phyloP scores from a whole-genome alignment of 116 monocot species.

The Trichopus zeylanicus region DNA sequence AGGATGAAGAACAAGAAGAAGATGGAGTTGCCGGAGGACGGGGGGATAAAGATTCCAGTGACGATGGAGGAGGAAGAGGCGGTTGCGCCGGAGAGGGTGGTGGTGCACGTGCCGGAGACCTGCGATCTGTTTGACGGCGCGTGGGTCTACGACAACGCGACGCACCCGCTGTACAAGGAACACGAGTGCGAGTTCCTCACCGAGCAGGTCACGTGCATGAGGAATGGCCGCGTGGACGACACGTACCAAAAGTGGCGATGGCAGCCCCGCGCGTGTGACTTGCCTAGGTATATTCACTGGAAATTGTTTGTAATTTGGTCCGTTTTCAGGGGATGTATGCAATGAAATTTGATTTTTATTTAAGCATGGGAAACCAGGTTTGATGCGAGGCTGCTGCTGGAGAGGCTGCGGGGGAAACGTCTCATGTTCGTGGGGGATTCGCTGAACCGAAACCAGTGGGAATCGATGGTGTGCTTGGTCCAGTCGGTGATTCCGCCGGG shows the following conservation, averaged over 20 bases:
- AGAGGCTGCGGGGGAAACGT: conserved; percentile 56
- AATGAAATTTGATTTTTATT: not conserved
- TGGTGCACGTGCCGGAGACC: conserved; percentile 37
- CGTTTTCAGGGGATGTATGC: not conserved
- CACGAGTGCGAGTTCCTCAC: conserved; percentile 61
- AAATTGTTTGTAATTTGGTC: not conserved
- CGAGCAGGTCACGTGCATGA: conserved; percentile 66
- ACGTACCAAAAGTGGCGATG: conserved; percentile 51
- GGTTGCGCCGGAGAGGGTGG: not conserved
- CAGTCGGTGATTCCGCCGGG: conserved; percentile 54
- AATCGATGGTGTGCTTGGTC: conserved; percentile 73
- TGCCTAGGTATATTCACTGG: not conserved
- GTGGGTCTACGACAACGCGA: conserved; percentile 53
- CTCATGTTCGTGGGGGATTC: conserved; percentile 81
- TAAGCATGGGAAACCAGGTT: too few species aligned
- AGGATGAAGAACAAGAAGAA: too few species aligned
- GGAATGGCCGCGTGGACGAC: conserved; percentile 63
- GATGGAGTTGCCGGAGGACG: not conserved
- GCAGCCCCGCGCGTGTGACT: not conserved
- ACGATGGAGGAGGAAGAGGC: too few species aligned
- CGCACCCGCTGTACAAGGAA: conserved; percentile 46
- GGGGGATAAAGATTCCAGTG: not conserved
- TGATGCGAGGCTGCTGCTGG: conserved; percentile 55
- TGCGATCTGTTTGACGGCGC: conserved; percentile 52
- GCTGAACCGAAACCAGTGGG: conserved; percentile 77